Evolutionary conservation across 75 land plant genomes (phyloP).

Genomic region (Larix kaempferi): DNA sequence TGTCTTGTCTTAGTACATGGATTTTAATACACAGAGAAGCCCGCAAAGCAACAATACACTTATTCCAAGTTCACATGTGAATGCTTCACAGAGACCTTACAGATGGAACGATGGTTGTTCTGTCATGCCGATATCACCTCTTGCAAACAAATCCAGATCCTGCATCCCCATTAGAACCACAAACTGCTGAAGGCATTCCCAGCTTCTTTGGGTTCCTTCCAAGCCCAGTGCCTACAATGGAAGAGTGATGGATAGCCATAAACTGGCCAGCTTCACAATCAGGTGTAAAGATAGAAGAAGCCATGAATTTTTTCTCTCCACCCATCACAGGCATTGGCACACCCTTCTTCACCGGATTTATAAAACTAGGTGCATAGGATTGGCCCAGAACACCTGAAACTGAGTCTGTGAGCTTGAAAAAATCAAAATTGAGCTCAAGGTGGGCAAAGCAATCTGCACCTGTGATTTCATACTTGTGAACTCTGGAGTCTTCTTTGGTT

Average conservation of each 20-base stretch:
- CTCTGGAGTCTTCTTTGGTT: conserved; percentile 24
- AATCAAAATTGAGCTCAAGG: conserved; percentile 29
- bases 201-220: too few species aligned
- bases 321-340: conserved; percentile 33
- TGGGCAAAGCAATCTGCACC: conserved; percentile 27
- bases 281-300: conserved; percentile 16
- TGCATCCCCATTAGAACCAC: too few species aligned
- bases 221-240: too few species aligned
- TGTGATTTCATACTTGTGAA: conserved; percentile 32
- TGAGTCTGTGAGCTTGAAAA: conserved; percentile 9
- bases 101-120: too few species aligned
- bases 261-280: conserved; percentile 25
- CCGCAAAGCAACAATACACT: too few species aligned
- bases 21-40: too few species aligned
- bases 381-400: conserved; percentile 34
- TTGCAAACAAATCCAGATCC: too few species aligned
- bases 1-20: too few species aligned
- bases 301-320: conserved; percentile 8
- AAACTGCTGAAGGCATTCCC: too few species aligned
- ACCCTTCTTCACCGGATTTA: conserved; percentile 18
- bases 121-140: too few species aligned
- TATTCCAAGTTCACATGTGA: too few species aligned
- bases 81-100: too few species aligned
- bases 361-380: conserved; percentile 20
- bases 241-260: neutral